Base-by-base conservation (phyloP, 164 flowering plant genomes). In the Stephania yunnanensis region DNA sequence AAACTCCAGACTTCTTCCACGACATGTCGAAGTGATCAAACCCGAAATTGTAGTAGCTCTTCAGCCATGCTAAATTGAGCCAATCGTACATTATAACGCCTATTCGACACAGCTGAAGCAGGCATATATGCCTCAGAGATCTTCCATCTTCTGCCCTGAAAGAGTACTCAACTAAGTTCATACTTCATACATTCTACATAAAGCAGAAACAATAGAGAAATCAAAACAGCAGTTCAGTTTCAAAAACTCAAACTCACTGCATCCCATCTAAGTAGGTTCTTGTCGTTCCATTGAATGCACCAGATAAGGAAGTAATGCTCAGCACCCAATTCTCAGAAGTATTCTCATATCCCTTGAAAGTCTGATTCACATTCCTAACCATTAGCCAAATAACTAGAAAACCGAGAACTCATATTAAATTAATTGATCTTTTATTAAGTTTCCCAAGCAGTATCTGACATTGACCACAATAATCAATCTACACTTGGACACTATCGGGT, bases 241-340 rank as follows among this genome's bases (percentile, higher is more conserved):
- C 63, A 29, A 69, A 65, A 31, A 7, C 12, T 19, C 15, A 3
- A 45, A 88, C 98, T 89, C 78, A 96, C 98, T 84, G 91, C 92
- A 96, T 92, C 29, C 99, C 99, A 87, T 96, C 99, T 8, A 94
- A 80, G 81, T 96, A 96, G 65, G 97, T 83, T 80, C 98, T 90
- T 71, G 99, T 96, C 1, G 97, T 92, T 72, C 98, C 99, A 79
- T 94, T 96, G 76, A 96, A 90, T 0, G 98, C 97, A 10, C 99
- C 99, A 4, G 99, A 94, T 76, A 96, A 84, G 36, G 99, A 81
- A 50, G 99, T 92, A 52, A 96, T 72, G 83, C 99, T 96, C 74
- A 94, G 64, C 7, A 96, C 90, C 99, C 99, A 96, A 76, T 91
- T 89, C 81, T 87, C 97, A n/a, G 90, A 85, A 71, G 99, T 90